Conservation (phyloP, 192 early-diverging fungal species). For the Backusella macrospora region DNA sequence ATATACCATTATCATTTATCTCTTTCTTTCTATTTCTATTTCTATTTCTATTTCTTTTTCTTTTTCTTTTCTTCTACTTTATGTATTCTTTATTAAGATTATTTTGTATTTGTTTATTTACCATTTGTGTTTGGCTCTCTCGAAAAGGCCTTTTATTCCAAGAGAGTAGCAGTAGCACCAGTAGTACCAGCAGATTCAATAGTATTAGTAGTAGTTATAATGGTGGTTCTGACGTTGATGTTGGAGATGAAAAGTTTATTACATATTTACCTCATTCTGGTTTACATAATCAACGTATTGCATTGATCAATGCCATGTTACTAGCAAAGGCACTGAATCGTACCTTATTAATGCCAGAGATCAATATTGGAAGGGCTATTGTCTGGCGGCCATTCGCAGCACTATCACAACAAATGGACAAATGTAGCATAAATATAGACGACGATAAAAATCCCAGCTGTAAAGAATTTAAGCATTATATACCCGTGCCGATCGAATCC, state of each 20-base stretch:
- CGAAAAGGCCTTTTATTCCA: not conserved
- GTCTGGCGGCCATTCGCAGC: constrained; percentile 19
- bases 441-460: not conserved
- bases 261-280: constrained; percentile 51
- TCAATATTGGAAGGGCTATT: constrained; percentile 34
- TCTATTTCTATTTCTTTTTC: not conserved
- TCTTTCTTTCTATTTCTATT: too few relatives aligned
- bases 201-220: too few relatives aligned
- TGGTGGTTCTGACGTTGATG: not conserved
- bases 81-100: not conserved
- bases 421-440: not conserved
- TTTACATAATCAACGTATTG: constrained; percentile 53
- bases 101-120: not conserved
- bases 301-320: constrained; percentile 43
- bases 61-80: not conserved
- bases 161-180: too few relatives aligned
- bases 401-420: constrained; percentile 4
- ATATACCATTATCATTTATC: too few relatives aligned
- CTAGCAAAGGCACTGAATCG: constrained; percentile 44
- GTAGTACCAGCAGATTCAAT: too few relatives aligned
- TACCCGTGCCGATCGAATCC: constrained; percentile 18
- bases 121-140: not conserved
- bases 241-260: constrained; percentile 35
- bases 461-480: constrained; percentile 20
- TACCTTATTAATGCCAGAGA: constrained; percentile 49